phyloP scores from a whole-genome alignment of 2,329 filamentous ascomycete genomes.

The Ophiostoma triangulosporum region DNA sequence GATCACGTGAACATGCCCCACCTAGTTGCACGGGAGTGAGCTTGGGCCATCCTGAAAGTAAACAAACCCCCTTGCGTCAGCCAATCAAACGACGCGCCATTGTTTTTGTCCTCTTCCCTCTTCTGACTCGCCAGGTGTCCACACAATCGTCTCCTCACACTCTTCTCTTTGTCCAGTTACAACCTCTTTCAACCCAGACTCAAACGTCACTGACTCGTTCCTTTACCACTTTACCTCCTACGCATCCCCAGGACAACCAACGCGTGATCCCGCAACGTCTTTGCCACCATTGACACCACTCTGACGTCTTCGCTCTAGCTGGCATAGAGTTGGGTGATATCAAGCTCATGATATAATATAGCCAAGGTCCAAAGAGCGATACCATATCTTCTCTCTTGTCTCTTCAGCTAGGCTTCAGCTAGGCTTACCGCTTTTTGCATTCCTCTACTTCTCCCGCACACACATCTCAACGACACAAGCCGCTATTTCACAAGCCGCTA shows the following conservation, averaged over 20 bases:
- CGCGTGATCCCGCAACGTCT: neutral
- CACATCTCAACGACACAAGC: neutral
- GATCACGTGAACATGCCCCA: neutral
- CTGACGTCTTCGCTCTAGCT: neutral
- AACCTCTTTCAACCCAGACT: neutral
- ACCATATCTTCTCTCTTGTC: neutral
- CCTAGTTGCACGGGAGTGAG: conserved; percentile 10
- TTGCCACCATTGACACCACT: neutral
- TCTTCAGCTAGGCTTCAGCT: neutral
- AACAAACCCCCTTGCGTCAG: conserved; percentile 12
- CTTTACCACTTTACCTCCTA: too few species aligned
- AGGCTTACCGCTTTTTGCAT: neutral
- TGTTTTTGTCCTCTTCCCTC: neutral
- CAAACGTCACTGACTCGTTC: too few species aligned
- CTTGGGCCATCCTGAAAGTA: conserved; percentile 16
- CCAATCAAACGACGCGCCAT: conserved; percentile 7
- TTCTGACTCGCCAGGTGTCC: neutral
- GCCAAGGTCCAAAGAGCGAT: neutral
- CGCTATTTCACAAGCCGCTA: neutral
- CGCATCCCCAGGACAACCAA: too few species aligned
- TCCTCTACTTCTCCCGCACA: neutral
- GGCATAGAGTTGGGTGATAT: neutral
- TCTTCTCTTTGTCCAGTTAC: neutral
- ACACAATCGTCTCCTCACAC: neutral
- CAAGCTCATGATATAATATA: neutral